Evolutionary conservation across 805 yeast genomes (phyloP), one percentile per base, ranked within the genome.

Genomic region (Clavispora vitiphila): DNA sequence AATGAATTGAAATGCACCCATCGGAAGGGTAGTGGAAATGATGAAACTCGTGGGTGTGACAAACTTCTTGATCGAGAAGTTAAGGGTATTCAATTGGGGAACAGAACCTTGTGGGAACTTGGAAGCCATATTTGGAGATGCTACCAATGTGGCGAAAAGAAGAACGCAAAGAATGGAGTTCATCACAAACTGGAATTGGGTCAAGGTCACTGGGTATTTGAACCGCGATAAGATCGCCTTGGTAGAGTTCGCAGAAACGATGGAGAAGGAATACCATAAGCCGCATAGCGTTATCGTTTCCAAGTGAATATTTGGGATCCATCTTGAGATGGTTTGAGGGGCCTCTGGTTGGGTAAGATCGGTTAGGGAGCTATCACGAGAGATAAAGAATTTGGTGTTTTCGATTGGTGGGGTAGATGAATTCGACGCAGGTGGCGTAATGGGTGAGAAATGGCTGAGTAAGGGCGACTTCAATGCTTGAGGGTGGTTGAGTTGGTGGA

Each of bases 1-100:
- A 16, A 83, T 69, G 51, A 91, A 86, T 67, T 91, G 98, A 66
- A 91, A 93, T 46, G 81, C 69, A 7, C 97, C 98, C 96, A 91
- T 88, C 15, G 98, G 98, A 18, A 87, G 76, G 0, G 96, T 87
- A 11, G 88, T 82, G 38, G 67, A 56, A 12, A 86, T 51, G 25
- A 83, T 68, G 39, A 71, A 56, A 37, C 59, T 50, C 2, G 79
- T 69, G 19, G 95, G 93, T 18, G 63, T 65, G 12, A 83, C 50
- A 49, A 84, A 77, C 24, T 65, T 60, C 21, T 47, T 37, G 12
- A 54, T 62, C 37, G 55, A 62, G 48, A 58, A 54, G 53, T 44
- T 49, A 51, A 31, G 43, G 10, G 27, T 55, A 15, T 27, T 42
- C 4, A 60, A 37, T 20, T 59, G 57, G 4, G 56, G 56, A 10